Conservation (phyloP, 768 basidiomycete genomes). For the Pulveroboletus sp. region DNA sequence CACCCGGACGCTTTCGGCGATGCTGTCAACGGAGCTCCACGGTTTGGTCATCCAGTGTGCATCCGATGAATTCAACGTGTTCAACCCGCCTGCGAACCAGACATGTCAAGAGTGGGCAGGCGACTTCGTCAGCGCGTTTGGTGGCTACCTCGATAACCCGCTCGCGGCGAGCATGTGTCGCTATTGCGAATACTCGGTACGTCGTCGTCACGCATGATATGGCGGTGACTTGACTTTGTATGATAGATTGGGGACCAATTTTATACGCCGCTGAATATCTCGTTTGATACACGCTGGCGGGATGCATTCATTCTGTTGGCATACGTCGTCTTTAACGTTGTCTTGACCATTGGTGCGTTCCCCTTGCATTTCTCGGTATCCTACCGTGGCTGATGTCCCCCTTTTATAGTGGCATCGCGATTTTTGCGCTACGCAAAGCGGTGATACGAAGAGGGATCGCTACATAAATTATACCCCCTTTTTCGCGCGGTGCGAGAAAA, state of each 20-base stretch:
- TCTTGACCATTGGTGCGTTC: constrained; percentile 50
- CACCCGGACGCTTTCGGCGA: constrained; percentile 66
- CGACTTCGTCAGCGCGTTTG: constrained; percentile 57
- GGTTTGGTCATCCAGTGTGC: constrained; percentile 65
- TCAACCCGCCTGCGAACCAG: constrained; percentile 72
- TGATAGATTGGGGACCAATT: constrained; percentile 63
- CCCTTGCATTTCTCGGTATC: not conserved
- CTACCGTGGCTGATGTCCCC: not conserved
- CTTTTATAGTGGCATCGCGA: constrained; percentile 55
- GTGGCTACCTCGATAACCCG: constrained; percentile 75
- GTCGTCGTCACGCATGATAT: constrained; percentile 7
- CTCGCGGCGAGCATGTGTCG: constrained; percentile 58
- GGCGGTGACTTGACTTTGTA: not conserved
- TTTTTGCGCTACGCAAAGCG: constrained; percentile 72
- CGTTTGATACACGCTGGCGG: constrained; percentile 60
- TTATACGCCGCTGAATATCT: constrained; percentile 65
- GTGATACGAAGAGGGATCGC: constrained; percentile 1
- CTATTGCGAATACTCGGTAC: constrained; percentile 65
- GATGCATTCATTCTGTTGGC: constrained; percentile 66
- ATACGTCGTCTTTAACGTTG: constrained; percentile 70
- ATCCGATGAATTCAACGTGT: constrained; percentile 64
- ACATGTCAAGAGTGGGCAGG: constrained; percentile 70
- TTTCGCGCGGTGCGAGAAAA: not conserved
- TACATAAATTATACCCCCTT: not conserved
- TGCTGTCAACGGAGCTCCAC: constrained; percentile 76